Conservation (phyloP, 345 rosid species). For the Odontarrhena argentea region DNA sequence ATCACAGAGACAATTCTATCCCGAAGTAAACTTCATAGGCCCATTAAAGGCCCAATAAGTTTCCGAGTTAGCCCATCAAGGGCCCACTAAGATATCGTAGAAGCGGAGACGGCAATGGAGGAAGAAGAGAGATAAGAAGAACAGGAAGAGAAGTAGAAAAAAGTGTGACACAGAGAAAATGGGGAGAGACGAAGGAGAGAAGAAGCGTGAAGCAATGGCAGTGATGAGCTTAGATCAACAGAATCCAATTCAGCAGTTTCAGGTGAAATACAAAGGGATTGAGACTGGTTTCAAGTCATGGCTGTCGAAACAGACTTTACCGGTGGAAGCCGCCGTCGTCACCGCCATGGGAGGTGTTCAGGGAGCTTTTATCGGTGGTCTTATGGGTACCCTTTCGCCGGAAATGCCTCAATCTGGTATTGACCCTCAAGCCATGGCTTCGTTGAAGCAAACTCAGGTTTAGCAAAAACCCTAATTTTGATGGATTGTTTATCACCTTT, state of each 20-base stretch:
- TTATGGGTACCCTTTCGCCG: conserved; percentile 71
- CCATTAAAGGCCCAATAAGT: background rate
- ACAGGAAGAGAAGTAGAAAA: conserved; percentile 24
- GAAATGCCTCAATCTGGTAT: conserved; percentile 58
- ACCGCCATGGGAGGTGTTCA: conserved; percentile 71
- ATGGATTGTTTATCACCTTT: background rate
- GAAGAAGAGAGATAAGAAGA: conserved; percentile 10
- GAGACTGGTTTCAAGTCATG: conserved; percentile 70
- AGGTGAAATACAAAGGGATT: conserved; percentile 60
- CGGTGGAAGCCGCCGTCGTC: conserved; percentile 78
- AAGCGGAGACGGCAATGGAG: conserved; percentile 23
- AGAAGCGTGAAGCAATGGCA: conserved; percentile 42
- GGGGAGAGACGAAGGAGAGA: conserved; percentile 55
- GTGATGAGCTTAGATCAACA: conserved; percentile 47
- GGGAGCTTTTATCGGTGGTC: conserved; percentile 84
- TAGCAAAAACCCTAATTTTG: conserved; percentile 30
- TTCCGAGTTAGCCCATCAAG: background rate
- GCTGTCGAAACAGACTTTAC: conserved; percentile 72
- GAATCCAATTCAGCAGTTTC: conserved; percentile 61
- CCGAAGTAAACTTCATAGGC: background rate
- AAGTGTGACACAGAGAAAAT: conserved; percentile 37
- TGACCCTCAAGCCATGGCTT: conserved; percentile 82
- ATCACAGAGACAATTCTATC: conserved; percentile 18
- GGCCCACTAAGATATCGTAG: conserved; percentile 10
- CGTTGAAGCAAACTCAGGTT: conserved; percentile 91